phyloP scores from a whole-genome alignment of 2,329 filamentous ascomycete species.

The Periconia macrospinosa region DNA sequence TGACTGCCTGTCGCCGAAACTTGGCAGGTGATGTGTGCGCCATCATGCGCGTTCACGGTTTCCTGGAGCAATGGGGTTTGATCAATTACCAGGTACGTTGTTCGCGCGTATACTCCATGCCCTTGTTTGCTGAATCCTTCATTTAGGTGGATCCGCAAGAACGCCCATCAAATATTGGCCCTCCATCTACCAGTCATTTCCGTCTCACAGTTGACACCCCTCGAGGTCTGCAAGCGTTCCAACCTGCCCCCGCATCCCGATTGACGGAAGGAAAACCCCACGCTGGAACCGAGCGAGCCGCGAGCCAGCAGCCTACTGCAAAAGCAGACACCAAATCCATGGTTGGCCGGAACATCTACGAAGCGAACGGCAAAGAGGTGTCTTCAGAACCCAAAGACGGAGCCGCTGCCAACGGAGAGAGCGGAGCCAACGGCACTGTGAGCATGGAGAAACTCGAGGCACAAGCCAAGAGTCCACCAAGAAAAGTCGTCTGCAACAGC shows the following conservation, averaged over 20 bases:
- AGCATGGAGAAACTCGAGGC: constrained; percentile 65
- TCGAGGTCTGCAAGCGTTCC: constrained; percentile 90
- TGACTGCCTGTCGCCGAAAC: constrained; percentile 93
- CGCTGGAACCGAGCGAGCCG: constrained; percentile 70
- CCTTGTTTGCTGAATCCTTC: background rate
- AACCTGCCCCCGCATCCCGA: constrained; percentile 77
- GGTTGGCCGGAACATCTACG: constrained; percentile 92
- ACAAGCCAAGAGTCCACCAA: constrained; percentile 64
- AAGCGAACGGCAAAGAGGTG: constrained; percentile 84
- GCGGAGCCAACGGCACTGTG: constrained; percentile 68
- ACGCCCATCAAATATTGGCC: constrained; percentile 90
- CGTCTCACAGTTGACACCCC: constrained; percentile 94
- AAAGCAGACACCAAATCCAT: constrained; percentile 90
- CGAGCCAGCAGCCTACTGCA: constrained; percentile 63
- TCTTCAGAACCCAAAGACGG: constrained; percentile 68
- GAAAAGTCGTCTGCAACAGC: constrained; percentile 78
- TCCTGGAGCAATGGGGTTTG: constrained; percentile 96
- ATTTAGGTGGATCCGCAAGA: constrained; percentile 90
- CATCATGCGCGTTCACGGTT: constrained; percentile 98
- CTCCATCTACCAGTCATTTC: constrained; percentile 97
- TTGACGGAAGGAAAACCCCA: constrained; percentile 63
- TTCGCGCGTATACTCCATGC: background rate
- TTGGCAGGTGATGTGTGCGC: constrained; percentile 96
- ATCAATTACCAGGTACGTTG: constrained; percentile 92
- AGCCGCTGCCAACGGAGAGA: constrained; percentile 60